Evolutionary conservation across 257 asterid species (phyloP).

Genomic region (Dorcoceras hygrometricum): DNA sequence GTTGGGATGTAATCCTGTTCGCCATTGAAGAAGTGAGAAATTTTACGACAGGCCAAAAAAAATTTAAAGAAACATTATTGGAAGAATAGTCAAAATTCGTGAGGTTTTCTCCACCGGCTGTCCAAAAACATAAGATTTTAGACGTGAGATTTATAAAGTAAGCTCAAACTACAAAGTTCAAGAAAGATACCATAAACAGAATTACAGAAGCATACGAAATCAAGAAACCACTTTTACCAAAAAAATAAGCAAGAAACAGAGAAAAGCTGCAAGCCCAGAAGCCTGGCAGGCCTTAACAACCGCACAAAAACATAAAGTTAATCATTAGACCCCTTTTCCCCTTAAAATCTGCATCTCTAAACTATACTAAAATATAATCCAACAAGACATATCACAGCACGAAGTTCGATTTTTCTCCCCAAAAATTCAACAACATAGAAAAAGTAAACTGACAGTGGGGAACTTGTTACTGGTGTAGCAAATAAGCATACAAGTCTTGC

Average conservation of each 20-base stretch:
- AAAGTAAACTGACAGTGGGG: slow-evolving; percentile 69
- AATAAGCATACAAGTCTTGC: slow-evolving; percentile 98
- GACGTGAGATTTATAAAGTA: slow-evolving; percentile 25
- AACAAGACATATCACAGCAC: background rate
- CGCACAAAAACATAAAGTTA: background rate
- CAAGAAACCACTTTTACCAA: slow-evolving; percentile 29
- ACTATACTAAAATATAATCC: background rate
- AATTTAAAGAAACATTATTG: background rate
- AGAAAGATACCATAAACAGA: slow-evolving; percentile 30
- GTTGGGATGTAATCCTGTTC: slow-evolving; percentile 83
- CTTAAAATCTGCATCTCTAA: background rate
- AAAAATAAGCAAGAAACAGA: slow-evolving; percentile 16
- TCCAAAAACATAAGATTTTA: no score
- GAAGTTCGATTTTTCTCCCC: background rate
- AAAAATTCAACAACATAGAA: background rate
- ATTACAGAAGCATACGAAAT: slow-evolving; percentile 24
- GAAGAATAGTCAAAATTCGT: background rate
- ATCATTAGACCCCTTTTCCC: background rate
- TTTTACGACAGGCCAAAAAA: slow-evolving; percentile 4
- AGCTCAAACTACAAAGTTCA: slow-evolving; percentile 3
- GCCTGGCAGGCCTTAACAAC: slow-evolving; percentile 7
- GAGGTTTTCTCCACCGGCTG: background rate
- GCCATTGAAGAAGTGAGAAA: slow-evolving; percentile 23
- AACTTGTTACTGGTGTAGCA: slow-evolving; percentile 97
- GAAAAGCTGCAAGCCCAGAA: slow-evolving; percentile 41